A percentile compares a stretch with the other conserved stretches of the same genome.
phyloP scores from a whole-genome alignment of 2,329 filamentous ascomycete species.

The Clonostachys chloroleuca region DNA sequence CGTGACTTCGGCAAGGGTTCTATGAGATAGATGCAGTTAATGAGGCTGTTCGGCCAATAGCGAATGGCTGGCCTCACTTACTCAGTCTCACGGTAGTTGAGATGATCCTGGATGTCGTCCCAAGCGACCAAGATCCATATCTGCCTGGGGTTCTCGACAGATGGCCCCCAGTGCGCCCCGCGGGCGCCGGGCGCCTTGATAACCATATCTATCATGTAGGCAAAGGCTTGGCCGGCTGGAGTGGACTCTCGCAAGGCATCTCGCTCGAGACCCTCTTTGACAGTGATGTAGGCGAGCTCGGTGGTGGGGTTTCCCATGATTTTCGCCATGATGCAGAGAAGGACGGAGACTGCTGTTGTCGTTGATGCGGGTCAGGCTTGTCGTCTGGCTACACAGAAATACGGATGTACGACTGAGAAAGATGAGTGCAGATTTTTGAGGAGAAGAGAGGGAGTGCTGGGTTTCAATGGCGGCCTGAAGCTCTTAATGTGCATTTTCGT shows the following conservation, averaged over 20 bases:
- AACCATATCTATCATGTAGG: constrained; percentile 8
- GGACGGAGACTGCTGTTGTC: no score
- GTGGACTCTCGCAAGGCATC: constrained; percentile 8
- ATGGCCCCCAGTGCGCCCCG: constrained; percentile 11
- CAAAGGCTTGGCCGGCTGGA: constrained; percentile 7
- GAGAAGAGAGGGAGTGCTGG: no score
- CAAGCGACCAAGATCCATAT: constrained; percentile 17
- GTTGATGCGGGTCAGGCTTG: no score
- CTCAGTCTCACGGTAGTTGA: constrained; percentile 9
- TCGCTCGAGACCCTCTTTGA: constrained; percentile 7
- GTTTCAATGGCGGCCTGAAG: no score
- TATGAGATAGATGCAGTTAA: neutral
- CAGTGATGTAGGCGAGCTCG: constrained; percentile 11
- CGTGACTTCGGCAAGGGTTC: no score
- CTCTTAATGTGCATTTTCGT: no score
- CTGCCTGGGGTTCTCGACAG: constrained; percentile 13
- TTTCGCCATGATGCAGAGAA: no score
- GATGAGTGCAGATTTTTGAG: no score
- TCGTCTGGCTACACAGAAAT: no score
- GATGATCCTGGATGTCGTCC: constrained; percentile 12
- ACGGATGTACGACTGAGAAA: no score
- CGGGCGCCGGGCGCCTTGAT: constrained; percentile 11
- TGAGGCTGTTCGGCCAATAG: neutral
- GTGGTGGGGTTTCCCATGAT: constrained; percentile 2
- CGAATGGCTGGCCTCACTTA: constrained; percentile 1